Conservation (phyloP, 139 green algal species). For the Haematococcus lacustris region DNA sequence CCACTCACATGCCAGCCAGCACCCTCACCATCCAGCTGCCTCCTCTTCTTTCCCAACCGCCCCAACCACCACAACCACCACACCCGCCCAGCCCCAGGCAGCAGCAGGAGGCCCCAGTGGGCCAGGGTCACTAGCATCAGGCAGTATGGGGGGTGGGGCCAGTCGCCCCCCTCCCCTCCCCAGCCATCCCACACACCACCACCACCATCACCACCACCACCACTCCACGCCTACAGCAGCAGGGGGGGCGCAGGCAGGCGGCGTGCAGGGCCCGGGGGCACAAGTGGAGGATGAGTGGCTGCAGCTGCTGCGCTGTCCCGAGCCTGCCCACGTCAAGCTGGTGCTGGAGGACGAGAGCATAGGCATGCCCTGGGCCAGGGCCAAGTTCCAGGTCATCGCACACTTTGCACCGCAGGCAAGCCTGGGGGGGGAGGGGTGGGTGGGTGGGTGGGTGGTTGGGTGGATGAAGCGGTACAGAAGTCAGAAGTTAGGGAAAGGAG, state of each 20-base stretch:
- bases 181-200: neutral
- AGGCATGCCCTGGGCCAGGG: slow-evolving; percentile 41
- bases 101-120: no score
- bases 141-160: neutral
- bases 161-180: neutral
- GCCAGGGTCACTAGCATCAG: neutral
- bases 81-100: no score
- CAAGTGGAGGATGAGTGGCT: no score
- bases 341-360: slow-evolving; percentile 55
- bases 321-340: slow-evolving; percentile 49
- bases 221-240: neutral
- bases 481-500: neutral
- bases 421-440: no score
- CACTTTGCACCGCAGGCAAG: no score
- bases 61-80: no score
- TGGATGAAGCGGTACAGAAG: neutral
- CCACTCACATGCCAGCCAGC: no score
- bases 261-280: neutral
- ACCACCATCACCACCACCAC: neutral
- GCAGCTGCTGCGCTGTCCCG: slow-evolving; percentile 16
- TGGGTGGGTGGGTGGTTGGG: neutral
- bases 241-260: neutral
- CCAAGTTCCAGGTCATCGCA: slow-evolving; percentile 36
- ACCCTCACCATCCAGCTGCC: no score
- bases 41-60: no score